These are phyloP conservation scores for Plasmodium ovale DNA, from an alignment of 169 alveolate genomes.

Conservation along the genomic window DNA sequence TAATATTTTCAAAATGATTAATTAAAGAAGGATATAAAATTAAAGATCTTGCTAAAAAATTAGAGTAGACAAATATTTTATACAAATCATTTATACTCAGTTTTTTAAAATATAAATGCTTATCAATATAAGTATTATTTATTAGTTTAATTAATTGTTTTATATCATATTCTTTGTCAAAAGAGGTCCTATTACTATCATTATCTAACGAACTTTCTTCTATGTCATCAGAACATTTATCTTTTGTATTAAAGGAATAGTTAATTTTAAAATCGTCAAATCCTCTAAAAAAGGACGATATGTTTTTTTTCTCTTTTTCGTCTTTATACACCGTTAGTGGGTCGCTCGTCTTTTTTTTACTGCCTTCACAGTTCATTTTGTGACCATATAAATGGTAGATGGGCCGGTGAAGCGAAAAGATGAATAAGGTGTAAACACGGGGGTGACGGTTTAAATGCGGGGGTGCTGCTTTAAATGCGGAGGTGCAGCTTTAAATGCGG, in stretches of 20 bases:
- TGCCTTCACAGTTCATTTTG: slow-evolving; percentile 32
- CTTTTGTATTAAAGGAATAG: slow-evolving; percentile 34
- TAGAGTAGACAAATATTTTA: slow-evolving; percentile 67
- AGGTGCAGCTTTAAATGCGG: too few relatives aligned
- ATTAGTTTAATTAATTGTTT: slow-evolving; percentile 59
- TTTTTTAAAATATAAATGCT: slow-evolving; percentile 46
- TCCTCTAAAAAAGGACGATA: slow-evolving; percentile 15
- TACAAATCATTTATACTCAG: slow-evolving; percentile 44
- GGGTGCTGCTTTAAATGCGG: too few relatives aligned
- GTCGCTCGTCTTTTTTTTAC: slow-evolving; percentile 27
- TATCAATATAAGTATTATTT: slow-evolving; percentile 42
- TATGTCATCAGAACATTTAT: background rate
- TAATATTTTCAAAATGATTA: slow-evolving; percentile 46
- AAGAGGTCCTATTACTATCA: background rate
- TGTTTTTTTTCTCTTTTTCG: slow-evolving; percentile 20
- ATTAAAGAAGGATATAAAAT: slow-evolving; percentile 67
- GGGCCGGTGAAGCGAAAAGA: too few relatives aligned
- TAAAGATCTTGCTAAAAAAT: slow-evolving; percentile 63
- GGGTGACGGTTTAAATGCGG: too few relatives aligned
- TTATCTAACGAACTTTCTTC: background rate
- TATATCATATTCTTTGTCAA: slow-evolving; percentile 27
- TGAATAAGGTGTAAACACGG: too few relatives aligned
- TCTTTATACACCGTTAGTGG: slow-evolving; percentile 21
- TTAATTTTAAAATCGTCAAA: slow-evolving; percentile 75
- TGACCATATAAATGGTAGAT: too few relatives aligned